Evolutionary conservation across 78 protist genomes (phyloP).

Genomic region (Chrysochromulina tobinii): DNA sequence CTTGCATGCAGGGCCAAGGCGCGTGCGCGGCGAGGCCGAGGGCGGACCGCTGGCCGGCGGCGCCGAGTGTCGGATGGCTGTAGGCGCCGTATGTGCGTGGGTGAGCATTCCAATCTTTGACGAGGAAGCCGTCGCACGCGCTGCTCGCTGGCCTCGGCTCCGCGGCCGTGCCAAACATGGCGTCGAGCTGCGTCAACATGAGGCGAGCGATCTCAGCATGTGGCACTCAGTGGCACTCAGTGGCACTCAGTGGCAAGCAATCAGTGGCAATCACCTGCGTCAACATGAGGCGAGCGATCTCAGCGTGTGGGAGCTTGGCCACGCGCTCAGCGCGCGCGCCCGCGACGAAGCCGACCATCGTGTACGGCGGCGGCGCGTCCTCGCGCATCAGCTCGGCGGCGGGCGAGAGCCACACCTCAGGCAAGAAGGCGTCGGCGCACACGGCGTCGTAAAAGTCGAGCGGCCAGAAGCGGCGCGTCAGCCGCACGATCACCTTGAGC

Average conservation of each 20-base stretch:
- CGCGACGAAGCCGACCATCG: slow-evolving; percentile 10
- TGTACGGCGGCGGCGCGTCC: neutral
- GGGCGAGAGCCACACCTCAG: slow-evolving; percentile 13
- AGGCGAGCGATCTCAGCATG: neutral
- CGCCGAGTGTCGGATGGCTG: slow-evolving; percentile 6
- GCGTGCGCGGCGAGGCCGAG: neutral
- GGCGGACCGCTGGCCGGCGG: neutral
- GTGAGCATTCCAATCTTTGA: neutral
- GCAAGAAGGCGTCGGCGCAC: neutral
- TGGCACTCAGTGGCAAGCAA: too few species aligned
- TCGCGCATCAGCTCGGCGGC: neutral
- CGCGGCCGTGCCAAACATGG: neutral
- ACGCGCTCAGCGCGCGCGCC: neutral
- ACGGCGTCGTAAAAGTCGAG: neutral
- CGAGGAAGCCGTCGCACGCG: neutral
- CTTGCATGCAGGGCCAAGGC: neutral
- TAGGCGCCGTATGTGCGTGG: neutral
- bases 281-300: neutral
- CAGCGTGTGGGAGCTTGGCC: neutral
- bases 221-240: neutral
- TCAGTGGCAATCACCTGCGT: too few species aligned
- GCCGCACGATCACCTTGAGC: neutral
- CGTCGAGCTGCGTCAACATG: neutral
- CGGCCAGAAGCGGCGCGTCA: neutral
- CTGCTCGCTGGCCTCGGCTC: neutral